These are phyloP conservation scores for Aureobasidium leucospermi DNA, from an alignment of 2,329 filamentous ascomycete genomes.

Conservation along the genomic window DNA sequence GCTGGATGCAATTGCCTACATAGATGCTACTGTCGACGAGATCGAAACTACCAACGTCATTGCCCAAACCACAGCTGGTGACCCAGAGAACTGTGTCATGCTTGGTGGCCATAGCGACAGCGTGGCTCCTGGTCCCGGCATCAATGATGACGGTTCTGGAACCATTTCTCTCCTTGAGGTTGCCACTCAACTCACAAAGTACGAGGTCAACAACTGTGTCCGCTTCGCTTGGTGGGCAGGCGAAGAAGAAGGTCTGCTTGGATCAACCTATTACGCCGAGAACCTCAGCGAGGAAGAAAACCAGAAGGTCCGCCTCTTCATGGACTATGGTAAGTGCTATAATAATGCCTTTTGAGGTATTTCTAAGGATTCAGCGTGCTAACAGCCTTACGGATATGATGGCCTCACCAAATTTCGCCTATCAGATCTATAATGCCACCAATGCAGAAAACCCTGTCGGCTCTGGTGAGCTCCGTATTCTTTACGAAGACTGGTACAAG, in stretches of 20 bases:
- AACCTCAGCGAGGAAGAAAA: slow-evolving; percentile 42
- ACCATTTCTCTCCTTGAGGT: slow-evolving; percentile 53
- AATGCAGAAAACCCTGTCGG: slow-evolving; percentile 34
- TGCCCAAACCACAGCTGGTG: slow-evolving; percentile 51
- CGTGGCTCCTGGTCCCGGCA: slow-evolving; percentile 57
- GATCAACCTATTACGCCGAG: slow-evolving; percentile 50
- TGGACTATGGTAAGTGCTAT: slow-evolving; percentile 51
- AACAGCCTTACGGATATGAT: slow-evolving; percentile 45
- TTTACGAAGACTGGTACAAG: slow-evolving; percentile 60
- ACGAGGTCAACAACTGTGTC: slow-evolving; percentile 62
- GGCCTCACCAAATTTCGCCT: slow-evolving; percentile 53
- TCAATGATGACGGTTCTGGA: slow-evolving; percentile 73
- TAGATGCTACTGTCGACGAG: slow-evolving; percentile 40
- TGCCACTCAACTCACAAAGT: slow-evolving; percentile 58
- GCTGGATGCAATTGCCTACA: slow-evolving; percentile 28
- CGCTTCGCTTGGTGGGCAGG: slow-evolving; percentile 62
- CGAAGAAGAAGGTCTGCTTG: slow-evolving; percentile 57
- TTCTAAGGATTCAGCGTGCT: no score
- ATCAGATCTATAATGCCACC: slow-evolving; percentile 46
- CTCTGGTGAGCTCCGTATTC: slow-evolving; percentile 58
- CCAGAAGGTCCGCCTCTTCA: slow-evolving; percentile 57
- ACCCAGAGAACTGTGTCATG: slow-evolving; percentile 52
- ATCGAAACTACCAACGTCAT: slow-evolving; percentile 50
- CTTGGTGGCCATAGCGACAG: slow-evolving; percentile 56
- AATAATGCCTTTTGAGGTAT: no score